Conservation (phyloP, 305 asterid genomes). For the Rubia peregrina region DNA sequence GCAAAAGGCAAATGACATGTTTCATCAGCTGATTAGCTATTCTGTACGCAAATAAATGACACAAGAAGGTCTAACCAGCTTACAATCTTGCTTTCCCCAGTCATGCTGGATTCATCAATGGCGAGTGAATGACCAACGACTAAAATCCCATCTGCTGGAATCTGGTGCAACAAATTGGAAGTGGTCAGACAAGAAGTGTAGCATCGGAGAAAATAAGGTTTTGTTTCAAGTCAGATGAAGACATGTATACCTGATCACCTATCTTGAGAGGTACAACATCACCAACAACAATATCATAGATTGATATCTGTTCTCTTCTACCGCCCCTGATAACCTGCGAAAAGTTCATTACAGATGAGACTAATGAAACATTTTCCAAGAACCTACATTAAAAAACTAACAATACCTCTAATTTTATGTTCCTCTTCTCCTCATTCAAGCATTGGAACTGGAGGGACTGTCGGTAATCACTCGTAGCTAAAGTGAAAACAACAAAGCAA, state of each 20-base stretch:
- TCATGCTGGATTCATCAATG: conserved; percentile 98
- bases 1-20: conserved; percentile 9
- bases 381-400: conserved; percentile 6
- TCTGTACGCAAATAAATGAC: conserved; percentile 18
- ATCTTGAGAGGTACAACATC: conserved; percentile 86
- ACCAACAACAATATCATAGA: conserved; percentile 90
- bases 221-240: background rate
- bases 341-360: conserved; percentile 14
- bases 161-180: conserved; percentile 35
- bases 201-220: background rate
- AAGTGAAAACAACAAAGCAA: conserved; percentile 21
- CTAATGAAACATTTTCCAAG: conserved; percentile 11
- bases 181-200: background rate
- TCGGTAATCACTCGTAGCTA: conserved; percentile 88
- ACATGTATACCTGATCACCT: conserved; percentile 71
- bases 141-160: conserved; percentile 90
- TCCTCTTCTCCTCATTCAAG: conserved; percentile 85
- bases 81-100: conserved; percentile 98
- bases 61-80: conserved; percentile 44
- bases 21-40: conserved; percentile 24
- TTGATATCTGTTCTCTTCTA: conserved; percentile 76
- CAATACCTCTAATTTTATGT: conserved; percentile 77
- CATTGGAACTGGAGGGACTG: conserved; percentile 93
- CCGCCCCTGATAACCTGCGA: conserved; percentile 78
- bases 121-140: conserved; percentile 82